These are phyloP conservation scores for Fraxinus sp. DNA, from an alignment of 305 asterid species.

Conservation along the genomic window DNA sequence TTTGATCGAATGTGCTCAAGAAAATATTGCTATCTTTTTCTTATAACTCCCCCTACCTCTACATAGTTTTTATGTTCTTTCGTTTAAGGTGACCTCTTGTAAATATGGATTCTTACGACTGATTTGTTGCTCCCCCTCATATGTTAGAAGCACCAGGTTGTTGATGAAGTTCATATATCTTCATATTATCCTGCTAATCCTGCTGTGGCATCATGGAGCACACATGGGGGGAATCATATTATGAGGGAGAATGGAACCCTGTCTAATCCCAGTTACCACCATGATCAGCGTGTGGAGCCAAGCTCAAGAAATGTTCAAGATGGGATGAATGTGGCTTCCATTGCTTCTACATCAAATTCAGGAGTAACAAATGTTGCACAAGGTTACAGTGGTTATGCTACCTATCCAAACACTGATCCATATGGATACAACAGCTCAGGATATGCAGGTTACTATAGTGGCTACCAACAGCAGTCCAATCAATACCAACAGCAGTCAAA, in stretches of 20 bases:
- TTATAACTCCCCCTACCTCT: slow-evolving; percentile 4
- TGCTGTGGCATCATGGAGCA: slow-evolving; percentile 61
- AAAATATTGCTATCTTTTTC: not conserved
- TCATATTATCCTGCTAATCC: slow-evolving; percentile 59
- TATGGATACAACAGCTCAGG: slow-evolving; percentile 69
- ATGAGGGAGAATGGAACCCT: slow-evolving; percentile 62
- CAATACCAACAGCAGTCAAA: slow-evolving; percentile 35
- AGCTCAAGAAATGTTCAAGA: slow-evolving; percentile 55
- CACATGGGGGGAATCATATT: slow-evolving; percentile 48
- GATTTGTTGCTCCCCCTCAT: slow-evolving; percentile 15
- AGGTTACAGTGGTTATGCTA: slow-evolving; percentile 65
- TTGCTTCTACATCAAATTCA: slow-evolving; percentile 63
- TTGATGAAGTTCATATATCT: slow-evolving; percentile 53
- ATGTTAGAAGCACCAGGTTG: slow-evolving; percentile 56
- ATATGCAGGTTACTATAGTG: slow-evolving; percentile 71
- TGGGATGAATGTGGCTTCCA: slow-evolving; percentile 47
- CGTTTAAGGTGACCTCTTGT: not conserved
- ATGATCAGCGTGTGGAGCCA: slow-evolving; percentile 48
- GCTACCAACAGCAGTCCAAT: slow-evolving; percentile 54
- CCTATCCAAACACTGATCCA: slow-evolving; percentile 67
- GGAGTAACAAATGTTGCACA: slow-evolving; percentile 58
- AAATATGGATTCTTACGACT: slow-evolving; percentile 17
- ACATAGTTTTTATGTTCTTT: slow-evolving; percentile 13
- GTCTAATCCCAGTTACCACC: slow-evolving; percentile 55
- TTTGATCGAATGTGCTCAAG: slow-evolving; percentile 2